Percentiles rank a stretch among this genome's conserved stretches.
These are phyloP conservation scores for Knoxia roxburghii DNA, from an alignment of 257 asterid genomes.

Conservation along the genomic window DNA sequence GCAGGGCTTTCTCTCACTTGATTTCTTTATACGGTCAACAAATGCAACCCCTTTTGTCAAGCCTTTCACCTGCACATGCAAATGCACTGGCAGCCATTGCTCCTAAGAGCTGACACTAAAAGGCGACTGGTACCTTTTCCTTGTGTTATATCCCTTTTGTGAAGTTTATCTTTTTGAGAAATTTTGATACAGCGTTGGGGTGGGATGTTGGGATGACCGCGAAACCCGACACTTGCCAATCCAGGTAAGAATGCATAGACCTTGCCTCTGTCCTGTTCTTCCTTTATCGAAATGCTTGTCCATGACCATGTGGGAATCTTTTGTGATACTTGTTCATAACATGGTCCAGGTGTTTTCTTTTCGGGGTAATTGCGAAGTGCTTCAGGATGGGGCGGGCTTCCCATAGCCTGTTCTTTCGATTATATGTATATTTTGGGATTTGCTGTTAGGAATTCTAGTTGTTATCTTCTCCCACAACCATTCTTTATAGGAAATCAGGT, in stretches of 20 bases:
- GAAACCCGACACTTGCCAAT: neutral
- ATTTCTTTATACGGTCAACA: slow-evolving; percentile 78
- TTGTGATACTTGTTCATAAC: neutral
- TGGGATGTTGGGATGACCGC: slow-evolving; percentile 4
- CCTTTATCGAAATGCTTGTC: neutral
- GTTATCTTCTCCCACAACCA: neutral
- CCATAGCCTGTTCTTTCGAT: neutral
- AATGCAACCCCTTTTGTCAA: slow-evolving; percentile 87
- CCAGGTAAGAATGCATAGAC: slow-evolving; percentile 6
- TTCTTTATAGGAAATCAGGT: slow-evolving; percentile 10
- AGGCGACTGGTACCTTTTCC: neutral
- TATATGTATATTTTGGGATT: neutral
- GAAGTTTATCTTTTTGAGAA: neutral
- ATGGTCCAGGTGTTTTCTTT: neutral
- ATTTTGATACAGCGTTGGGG: neutral
- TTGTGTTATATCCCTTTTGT: neutral
- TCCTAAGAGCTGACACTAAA: slow-evolving; percentile 59
- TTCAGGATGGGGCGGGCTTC: slow-evolving; percentile 8
- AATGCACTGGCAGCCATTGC: slow-evolving; percentile 84
- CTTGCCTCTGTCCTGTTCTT: neutral
- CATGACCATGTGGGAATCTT: neutral
- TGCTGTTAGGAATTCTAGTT: neutral
- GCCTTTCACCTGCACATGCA: slow-evolving; percentile 75
- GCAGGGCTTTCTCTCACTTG: slow-evolving; percentile 91
- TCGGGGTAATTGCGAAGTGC: neutral